Evolutionary conservation across 2,329 filamentous ascomycete species (phyloP).

Genomic region (Herpomyces periplanetae): DNA sequence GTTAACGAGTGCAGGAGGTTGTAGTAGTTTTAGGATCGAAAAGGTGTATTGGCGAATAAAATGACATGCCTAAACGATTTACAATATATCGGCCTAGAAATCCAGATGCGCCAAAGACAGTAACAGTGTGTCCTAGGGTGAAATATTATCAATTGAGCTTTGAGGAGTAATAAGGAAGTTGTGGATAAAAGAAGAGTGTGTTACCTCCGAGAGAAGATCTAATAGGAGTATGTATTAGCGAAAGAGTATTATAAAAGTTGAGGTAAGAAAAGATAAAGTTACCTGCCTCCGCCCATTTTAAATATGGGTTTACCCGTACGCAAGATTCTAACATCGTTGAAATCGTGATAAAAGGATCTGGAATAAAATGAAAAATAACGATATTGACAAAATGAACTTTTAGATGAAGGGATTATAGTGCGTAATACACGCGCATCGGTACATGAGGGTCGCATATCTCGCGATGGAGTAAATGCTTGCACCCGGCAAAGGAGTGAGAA

Average conservation of each 20-base stretch:
- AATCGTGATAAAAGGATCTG: too few relatives aligned
- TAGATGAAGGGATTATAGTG: too few relatives aligned
- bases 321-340: conserved; percentile 64
- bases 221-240: conserved; percentile 4
- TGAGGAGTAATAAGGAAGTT: conserved; percentile 3
- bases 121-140: conserved; percentile 48
- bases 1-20: conserved; percentile 5
- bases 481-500: too few relatives aligned
- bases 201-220: conserved; percentile 60
- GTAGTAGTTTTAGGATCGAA: conserved; percentile 6
- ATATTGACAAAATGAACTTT: too few relatives aligned
- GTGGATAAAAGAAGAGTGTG: conserved; percentile 1
- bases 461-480: too few relatives aligned
- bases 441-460: too few relatives aligned
- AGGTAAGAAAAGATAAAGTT: conserved; percentile 7
- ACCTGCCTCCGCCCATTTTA: conserved; percentile 61
- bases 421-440: too few relatives aligned
- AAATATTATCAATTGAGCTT: conserved; percentile 3
- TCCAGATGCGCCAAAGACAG: conserved; percentile 86
- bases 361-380: too few relatives aligned
- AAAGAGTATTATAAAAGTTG: conserved; percentile 5
- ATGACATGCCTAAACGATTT: conserved; percentile 33
- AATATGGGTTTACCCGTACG: conserved; percentile 84
- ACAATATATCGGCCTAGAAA: conserved; percentile 90
- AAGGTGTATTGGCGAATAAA: not conserved